These are phyloP conservation scores for Botrytis galanthina DNA, from an alignment of 2,329 filamentous ascomycete species.

Conservation along the genomic window DNA sequence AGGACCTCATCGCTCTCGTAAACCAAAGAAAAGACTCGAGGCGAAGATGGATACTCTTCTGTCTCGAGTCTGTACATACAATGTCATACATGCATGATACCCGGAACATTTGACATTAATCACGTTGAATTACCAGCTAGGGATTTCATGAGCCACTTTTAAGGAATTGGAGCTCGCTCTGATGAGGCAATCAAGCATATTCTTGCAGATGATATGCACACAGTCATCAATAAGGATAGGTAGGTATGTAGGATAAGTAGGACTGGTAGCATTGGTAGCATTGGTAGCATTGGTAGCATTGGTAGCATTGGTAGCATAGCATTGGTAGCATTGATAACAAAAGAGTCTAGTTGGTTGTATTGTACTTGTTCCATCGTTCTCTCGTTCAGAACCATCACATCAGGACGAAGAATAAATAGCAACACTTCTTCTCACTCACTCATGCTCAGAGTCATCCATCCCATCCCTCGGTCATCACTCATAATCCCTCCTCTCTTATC, in stretches of 20 bases:
- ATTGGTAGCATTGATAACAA: background rate
- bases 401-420: background rate
- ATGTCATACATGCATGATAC: background rate
- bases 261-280: too few relatives aligned
- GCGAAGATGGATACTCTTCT: background rate
- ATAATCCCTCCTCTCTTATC: background rate
- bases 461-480: background rate
- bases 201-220: background rate
- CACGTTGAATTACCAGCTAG: background rate
- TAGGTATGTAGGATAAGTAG: background rate
- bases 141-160: background rate
- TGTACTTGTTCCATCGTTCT: background rate
- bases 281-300: too few relatives aligned
- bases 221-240: background rate
- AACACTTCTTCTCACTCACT: background rate
- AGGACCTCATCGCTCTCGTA: background rate
- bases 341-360: background rate
- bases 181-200: background rate
- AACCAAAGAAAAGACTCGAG: background rate
- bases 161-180: background rate
- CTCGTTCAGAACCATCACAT: background rate
- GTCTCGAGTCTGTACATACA: background rate
- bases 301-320: too few relatives aligned
- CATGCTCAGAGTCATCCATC: background rate
- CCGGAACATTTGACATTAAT: background rate